phyloP scores from a whole-genome alignment of 2,329 filamentous ascomycete species.

The Aspergillus eucalypticola region DNA sequence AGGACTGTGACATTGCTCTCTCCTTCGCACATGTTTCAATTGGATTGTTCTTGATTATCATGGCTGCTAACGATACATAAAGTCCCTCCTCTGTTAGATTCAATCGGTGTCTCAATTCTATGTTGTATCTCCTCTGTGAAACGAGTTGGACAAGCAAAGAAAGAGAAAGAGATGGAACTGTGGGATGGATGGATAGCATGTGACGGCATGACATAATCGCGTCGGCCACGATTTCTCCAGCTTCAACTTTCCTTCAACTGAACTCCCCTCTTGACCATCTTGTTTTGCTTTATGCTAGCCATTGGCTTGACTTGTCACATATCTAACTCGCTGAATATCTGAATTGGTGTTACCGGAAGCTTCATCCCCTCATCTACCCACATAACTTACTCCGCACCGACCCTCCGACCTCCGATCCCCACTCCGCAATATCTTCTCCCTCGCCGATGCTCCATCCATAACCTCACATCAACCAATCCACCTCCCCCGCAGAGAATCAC shows the following conservation, averaged over 20 bases:
- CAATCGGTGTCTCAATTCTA: not conserved
- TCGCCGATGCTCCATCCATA: not conserved
- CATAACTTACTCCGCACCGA: not conserved
- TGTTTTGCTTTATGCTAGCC: not conserved
- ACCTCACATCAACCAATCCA: not conserved
- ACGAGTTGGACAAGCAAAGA: not conserved
- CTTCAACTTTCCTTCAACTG: not conserved
- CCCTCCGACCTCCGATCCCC: not conserved
- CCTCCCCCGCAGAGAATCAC: not conserved
- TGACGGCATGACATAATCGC: constrained; percentile 8
- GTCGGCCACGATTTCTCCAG: not conserved
- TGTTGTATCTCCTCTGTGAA: not conserved
- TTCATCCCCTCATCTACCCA: not conserved
- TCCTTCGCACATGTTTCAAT: not conserved
- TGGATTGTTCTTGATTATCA: not conserved
- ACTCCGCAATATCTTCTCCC: constrained; percentile 4
- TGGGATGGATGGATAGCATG: not conserved
- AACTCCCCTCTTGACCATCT: not conserved
- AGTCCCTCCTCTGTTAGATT: not conserved
- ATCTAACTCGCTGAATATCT: not conserved
- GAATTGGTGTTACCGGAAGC: not conserved
- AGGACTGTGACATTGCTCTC: not conserved
- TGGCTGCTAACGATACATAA: not conserved
- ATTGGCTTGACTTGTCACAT: not conserved
- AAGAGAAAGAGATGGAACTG: not conserved